Evolutionary conservation across 495 filamentous ascomycete species (phyloP).

Genomic region (Aspergillus biplanus): DNA sequence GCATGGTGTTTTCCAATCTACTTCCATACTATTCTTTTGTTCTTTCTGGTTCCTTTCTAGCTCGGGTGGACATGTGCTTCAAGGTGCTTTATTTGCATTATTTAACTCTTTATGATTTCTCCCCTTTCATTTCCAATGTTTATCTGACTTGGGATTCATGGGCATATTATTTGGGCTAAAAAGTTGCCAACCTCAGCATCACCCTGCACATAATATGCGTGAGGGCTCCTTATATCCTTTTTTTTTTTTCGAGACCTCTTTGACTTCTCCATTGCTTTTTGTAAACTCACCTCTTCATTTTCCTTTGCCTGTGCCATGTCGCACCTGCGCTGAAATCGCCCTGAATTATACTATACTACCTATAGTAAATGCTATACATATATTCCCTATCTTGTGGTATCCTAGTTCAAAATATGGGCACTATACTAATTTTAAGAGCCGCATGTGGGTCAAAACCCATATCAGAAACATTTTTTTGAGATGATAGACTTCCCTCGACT

Average conservation of each 20-base stretch:
- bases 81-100: conserved; percentile 23
- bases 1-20: conserved; percentile 25
- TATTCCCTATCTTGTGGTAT: conserved; percentile 11
- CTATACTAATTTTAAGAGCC: neutral
- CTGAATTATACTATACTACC: conserved; percentile 10
- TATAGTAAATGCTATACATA: conserved; percentile 18
- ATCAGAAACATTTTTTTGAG: neutral
- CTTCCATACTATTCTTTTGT: conserved; percentile 8
- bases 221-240: conserved; percentile 32
- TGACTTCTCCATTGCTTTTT: conserved; percentile 1
- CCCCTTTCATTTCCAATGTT: conserved; percentile 8
- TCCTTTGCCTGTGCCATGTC: conserved; percentile 19
- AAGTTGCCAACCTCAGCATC: conserved; percentile 28
- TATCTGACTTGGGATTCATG: conserved; percentile 21
- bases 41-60: conserved; percentile 10
- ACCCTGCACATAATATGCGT: conserved; percentile 29
- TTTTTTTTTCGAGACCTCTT: conserved; percentile 25
- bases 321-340: neutral
- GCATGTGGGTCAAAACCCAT: conserved; percentile 4
- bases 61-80: conserved; percentile 17
- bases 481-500: neutral
- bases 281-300: conserved; percentile 1
- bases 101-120: conserved; percentile 19
- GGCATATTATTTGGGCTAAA: conserved; percentile 26
- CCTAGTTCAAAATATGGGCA: neutral